Evolutionary conservation across 2,329 filamentous ascomycete genomes (phyloP), one percentile per base, ranked within the genome.

Genomic region (Mycosphaerelloides madeirae): DNA sequence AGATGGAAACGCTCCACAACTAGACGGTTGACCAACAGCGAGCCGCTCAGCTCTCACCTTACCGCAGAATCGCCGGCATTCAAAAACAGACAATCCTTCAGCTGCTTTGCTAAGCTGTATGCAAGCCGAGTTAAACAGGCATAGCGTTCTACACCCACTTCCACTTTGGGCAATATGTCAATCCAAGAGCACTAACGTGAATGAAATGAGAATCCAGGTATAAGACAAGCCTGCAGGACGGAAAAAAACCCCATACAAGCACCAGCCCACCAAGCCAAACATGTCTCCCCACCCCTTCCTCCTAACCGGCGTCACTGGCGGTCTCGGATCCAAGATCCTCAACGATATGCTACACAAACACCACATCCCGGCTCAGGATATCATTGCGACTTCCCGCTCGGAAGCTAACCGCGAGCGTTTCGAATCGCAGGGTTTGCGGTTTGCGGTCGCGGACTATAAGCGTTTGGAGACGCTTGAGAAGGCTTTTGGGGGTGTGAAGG

Each of bases 361-460:
- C 18, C 66, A 71, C n/a, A 19, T 55, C 19, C 36, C 46, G 8
- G 56, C 68, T 41, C 61, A 69, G 16, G 61, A 71, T 35, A 57
- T 80, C 50, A 59, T 75, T 48, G 67, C 77, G 29, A 69, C 77
- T 50, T 70, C 68, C 15, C 69, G 74, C 28, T 60, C 64, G 15
- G 69, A 72, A 0, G 65, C 68, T 29, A 74, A 73, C 16, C 38
- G 38, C 18, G 15, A 54, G 50, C 49, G 52, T 45, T 69, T 63
- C 48, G 52, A 70, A 6, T 61, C 65, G 11, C 50, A 50, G 14
- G 73, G 73, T 18, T 71, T 76, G 28, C 63, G 66, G 2, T 73
- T 78, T 38, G 75, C 77, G 1, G 64, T 68, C 42, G 77, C 75
- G 3, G 70, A 73, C 49, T 81, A 77, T 56, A 74, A 78, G 32